Percentiles rank a stretch among this genome's conserved stretches.
These are phyloP conservation scores for Pseudoneurospora amorphoporcata DNA, from an alignment of 495 filamentous ascomycete genomes.

Conservation along the genomic window DNA sequence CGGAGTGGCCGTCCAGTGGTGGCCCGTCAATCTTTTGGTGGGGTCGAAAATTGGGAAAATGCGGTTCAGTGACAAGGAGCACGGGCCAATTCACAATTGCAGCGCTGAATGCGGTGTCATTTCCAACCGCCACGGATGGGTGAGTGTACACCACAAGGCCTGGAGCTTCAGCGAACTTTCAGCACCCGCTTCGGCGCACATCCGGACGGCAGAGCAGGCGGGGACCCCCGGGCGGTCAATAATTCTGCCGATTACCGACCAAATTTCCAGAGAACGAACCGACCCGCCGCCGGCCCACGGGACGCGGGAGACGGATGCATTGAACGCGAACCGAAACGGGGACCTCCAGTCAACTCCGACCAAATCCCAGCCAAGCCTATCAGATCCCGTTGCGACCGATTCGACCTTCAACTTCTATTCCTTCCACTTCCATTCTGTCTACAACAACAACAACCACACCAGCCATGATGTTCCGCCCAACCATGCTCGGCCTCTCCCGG, in stretches of 20 bases:
- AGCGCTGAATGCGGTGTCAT: background rate
- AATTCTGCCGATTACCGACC: slow-evolving; percentile 11
- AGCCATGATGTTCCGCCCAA: slow-evolving; percentile 14
- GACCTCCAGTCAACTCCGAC: background rate
- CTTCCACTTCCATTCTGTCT: background rate
- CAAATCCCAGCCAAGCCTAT: background rate
- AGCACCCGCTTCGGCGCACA: background rate
- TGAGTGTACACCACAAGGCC: background rate
- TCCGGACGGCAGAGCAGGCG: background rate
- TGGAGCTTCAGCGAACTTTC: background rate
- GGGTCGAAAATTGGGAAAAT: slow-evolving; percentile 28
- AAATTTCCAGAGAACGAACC: slow-evolving; percentile 3
- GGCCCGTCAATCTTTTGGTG: slow-evolving; percentile 20
- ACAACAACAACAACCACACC: background rate
- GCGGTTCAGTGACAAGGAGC: slow-evolving; percentile 4
- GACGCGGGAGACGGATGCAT: background rate
- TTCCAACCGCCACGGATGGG: background rate
- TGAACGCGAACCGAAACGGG: background rate
- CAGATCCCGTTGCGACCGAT: background rate
- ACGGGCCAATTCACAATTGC: background rate
- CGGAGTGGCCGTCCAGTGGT: background rate
- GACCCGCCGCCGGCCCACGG: background rate
- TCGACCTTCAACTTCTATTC: background rate
- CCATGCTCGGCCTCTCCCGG: slow-evolving; percentile 1
- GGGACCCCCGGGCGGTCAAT: slow-evolving; percentile 8